phyloP scores from a whole-genome alignment of 2,329 filamentous ascomycete species.

The Monosporascus sp. region DNA sequence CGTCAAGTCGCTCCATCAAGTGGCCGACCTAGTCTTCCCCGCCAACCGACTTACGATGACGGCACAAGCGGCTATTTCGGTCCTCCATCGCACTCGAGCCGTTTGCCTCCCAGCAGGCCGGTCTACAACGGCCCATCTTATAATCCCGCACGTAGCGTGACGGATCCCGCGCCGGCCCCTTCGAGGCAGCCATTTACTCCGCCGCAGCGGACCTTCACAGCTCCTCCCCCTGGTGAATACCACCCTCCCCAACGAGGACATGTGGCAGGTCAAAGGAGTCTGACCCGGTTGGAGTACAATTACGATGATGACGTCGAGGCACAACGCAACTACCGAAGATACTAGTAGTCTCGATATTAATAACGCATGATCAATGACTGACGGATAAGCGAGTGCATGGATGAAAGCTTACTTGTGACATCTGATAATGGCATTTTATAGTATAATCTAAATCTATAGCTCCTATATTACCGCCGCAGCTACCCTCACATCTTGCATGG shows the following conservation, averaged over 20 bases:
- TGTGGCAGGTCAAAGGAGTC: slow-evolving; percentile 18
- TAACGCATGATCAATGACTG: no score
- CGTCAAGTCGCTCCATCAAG: slow-evolving; percentile 14
- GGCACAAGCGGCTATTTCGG: slow-evolving; percentile 28
- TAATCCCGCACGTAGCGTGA: slow-evolving; percentile 33
- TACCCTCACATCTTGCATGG: no score
- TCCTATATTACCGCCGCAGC: no score
- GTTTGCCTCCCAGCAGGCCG: slow-evolving; percentile 12
- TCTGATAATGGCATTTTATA: not conserved
- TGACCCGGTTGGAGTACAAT: slow-evolving; percentile 18
- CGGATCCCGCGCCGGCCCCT: slow-evolving; percentile 29
- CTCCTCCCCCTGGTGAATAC: slow-evolving; percentile 28
- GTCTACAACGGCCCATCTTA: slow-evolving; percentile 20
- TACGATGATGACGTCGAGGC: slow-evolving; percentile 23
- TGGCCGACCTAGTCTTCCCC: slow-evolving; percentile 15
- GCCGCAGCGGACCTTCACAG: slow-evolving; percentile 42
- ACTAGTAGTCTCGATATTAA: slow-evolving; percentile 4
- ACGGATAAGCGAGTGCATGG: no score
- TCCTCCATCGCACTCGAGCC: slow-evolving; percentile 23
- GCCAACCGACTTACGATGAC: slow-evolving; percentile 12
- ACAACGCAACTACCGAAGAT: slow-evolving; percentile 18
- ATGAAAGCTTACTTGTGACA: not conserved
- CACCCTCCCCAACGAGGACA: slow-evolving; percentile 24
- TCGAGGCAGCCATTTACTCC: slow-evolving; percentile 27
- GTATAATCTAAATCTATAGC: not conserved